Percentiles rank a stretch among this genome's conserved stretches.
Evolutionary conservation across 116 monocot species (phyloP).

Genomic region (Papilionanthe hybrid): DNA sequence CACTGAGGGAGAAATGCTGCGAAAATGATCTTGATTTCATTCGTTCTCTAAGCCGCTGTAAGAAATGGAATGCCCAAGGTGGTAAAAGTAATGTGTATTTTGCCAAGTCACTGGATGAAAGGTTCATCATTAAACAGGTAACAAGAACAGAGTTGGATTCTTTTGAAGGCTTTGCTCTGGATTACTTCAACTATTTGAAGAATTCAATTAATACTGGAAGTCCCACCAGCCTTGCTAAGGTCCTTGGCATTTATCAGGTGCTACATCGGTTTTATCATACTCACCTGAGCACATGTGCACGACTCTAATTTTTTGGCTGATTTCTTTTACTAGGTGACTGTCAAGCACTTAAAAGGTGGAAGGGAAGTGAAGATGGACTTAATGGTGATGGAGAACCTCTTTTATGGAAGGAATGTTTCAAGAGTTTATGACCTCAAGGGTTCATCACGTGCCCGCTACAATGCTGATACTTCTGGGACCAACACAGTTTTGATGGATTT

Average conservation of each 20-base stretch:
- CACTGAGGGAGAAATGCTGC: slow-evolving; percentile 48
- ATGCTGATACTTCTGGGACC: slow-evolving; percentile 48
- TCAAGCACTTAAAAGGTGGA: slow-evolving; percentile 52
- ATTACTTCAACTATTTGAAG: slow-evolving; percentile 62
- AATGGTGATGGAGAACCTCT: slow-evolving; percentile 71
- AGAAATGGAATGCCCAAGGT: slow-evolving; percentile 66
- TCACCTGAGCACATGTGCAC: not conserved
- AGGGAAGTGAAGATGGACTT: slow-evolving; percentile 57
- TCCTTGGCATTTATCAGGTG: slow-evolving; percentile 69
- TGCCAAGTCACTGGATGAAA: slow-evolving; percentile 63
- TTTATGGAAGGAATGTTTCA: slow-evolving; percentile 49
- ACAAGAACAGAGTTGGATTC: slow-evolving; percentile 70
- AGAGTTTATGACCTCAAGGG: slow-evolving; percentile 74
- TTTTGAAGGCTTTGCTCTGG: slow-evolving; percentile 54
- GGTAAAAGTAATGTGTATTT: slow-evolving; percentile 80
- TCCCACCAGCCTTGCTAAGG: slow-evolving; percentile 63
- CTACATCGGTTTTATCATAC: not conserved
- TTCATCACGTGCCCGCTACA: slow-evolving; percentile 54
- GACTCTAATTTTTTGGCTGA: slow-evolving; percentile 5
- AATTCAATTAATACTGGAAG: slow-evolving; percentile 40
- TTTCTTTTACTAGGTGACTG: slow-evolving; percentile 33
- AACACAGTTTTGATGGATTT: slow-evolving; percentile 58
- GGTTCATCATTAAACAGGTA: slow-evolving; percentile 68
- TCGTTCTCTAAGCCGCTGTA: slow-evolving; percentile 58
- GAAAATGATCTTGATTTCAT: slow-evolving; percentile 43